A percentile compares a stretch with the other conserved stretches of the same genome.
Conservation (phyloP, 305 asterid genomes). For the Euphrasia arctica region DNA sequence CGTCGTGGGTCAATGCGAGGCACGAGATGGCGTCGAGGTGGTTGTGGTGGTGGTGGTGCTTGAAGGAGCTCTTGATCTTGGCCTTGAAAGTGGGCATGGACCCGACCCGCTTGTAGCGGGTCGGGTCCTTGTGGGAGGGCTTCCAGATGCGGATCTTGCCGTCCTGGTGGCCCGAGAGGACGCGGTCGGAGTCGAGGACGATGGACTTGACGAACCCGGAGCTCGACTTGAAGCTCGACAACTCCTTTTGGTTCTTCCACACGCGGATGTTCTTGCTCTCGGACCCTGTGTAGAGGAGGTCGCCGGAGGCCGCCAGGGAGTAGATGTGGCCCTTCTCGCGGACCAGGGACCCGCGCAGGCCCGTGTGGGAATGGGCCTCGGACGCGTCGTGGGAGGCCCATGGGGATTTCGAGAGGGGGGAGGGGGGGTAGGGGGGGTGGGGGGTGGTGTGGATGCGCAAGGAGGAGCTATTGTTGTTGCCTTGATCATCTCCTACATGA, state of each 20-base stretch:
- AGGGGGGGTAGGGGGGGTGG: too few species aligned
- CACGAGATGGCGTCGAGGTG: slow-evolving; percentile 72
- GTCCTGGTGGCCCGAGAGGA: slow-evolving; percentile 81
- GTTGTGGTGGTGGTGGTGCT: slow-evolving; percentile 13
- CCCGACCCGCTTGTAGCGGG: slow-evolving; percentile 53
- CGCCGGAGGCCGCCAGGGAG: slow-evolving; percentile 60
- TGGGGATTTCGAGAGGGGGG: slow-evolving; percentile 49
- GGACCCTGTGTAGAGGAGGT: slow-evolving; percentile 71
- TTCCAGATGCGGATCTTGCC: slow-evolving; percentile 81
- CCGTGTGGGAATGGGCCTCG: slow-evolving; percentile 19
- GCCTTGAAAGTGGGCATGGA: slow-evolving; percentile 61
- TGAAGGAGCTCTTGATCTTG: slow-evolving; percentile 48
- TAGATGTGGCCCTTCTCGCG: slow-evolving; percentile 81
- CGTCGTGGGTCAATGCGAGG: slow-evolving; percentile 60
- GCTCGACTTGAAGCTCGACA: slow-evolving; percentile 65
- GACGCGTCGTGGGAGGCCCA: slow-evolving; percentile 42
- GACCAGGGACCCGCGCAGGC: slow-evolving; percentile 59
- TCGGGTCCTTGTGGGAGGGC: slow-evolving; percentile 46
- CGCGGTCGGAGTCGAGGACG: slow-evolving; percentile 49
- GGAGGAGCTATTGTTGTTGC: slow-evolving; percentile 28
- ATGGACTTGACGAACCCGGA: slow-evolving; percentile 80
- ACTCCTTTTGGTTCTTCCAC: slow-evolving; percentile 73
- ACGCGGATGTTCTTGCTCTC: slow-evolving; percentile 82
- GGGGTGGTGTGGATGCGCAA: slow-evolving; percentile 29
- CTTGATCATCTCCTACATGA: slow-evolving; percentile 5